Evolutionary conservation across 768 basidiomycete genomes (phyloP).

Genomic region (Porphyrellus cyaneotinctus): DNA sequence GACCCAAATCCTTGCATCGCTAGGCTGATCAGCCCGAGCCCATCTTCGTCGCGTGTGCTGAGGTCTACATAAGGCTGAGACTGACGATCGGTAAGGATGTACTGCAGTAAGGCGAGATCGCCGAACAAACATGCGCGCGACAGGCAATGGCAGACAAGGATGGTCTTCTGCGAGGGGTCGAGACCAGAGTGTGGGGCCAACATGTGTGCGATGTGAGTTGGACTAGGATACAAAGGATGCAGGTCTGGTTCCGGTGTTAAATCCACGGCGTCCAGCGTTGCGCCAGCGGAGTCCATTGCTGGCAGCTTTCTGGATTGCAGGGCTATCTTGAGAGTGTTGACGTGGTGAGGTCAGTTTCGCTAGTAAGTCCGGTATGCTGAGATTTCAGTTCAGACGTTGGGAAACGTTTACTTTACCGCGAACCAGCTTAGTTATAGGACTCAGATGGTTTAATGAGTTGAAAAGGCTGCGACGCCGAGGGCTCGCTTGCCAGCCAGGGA

Average conservation of each 20-base stretch:
- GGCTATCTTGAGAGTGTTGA: conserved; percentile 6
- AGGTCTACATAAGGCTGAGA: conserved; percentile 68
- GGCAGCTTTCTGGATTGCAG: background rate
- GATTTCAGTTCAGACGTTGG: conserved; percentile 19
- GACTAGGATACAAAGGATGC: conserved; percentile 72
- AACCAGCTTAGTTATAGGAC: conserved; percentile 4
- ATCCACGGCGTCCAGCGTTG: conserved; percentile 41
- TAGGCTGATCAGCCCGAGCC: conserved; percentile 72
- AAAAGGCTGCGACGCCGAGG: conserved; percentile 3
- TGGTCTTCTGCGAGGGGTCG: conserved; percentile 58
- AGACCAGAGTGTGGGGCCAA: conserved; percentile 68
- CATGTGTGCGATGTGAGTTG: conserved; percentile 55
- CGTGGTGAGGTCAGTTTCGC: conserved; percentile 5
- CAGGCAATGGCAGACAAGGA: conserved; percentile 71
- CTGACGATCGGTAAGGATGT: conserved; percentile 64
- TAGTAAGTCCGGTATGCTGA: conserved; percentile 1
- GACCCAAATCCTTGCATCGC: conserved; percentile 79
- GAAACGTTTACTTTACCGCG: conserved; percentile 6
- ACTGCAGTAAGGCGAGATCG: conserved; percentile 67
- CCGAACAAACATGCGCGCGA: conserved; percentile 75
- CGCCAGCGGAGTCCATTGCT: conserved; percentile 28
- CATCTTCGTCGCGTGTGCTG: conserved; percentile 76
- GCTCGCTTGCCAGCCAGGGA: background rate
- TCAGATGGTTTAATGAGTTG: background rate
- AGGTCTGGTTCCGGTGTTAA: conserved; percentile 75